A percentile compares a stretch with the other conserved stretches of the same genome.
Evolutionary conservation across 768 basidiomycete genomes (phyloP).

Genomic region (Termitomyces sp.): DNA sequence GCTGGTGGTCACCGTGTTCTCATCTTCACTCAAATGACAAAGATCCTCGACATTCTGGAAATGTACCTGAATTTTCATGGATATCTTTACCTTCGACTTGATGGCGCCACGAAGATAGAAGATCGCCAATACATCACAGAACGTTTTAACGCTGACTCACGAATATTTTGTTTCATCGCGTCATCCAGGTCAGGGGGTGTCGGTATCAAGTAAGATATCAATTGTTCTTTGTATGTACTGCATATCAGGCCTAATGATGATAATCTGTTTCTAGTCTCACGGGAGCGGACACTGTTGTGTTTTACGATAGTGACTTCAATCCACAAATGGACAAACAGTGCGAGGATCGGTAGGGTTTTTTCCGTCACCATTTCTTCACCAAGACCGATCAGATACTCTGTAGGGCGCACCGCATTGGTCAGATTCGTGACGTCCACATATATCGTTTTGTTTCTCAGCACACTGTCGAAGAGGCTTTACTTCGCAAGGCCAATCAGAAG

Average conservation of each 20-base stretch:
- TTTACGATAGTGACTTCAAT: conserved; percentile 97
- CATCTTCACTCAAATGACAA: conserved; percentile 98
- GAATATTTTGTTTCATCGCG: conserved; percentile 86
- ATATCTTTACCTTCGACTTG: conserved; percentile 88
- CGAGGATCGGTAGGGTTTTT: conserved; percentile 69
- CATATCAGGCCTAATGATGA: conserved; percentile 4
- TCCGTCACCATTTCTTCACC: neutral
- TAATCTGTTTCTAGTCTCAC: conserved; percentile 49
- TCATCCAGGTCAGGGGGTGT: conserved; percentile 79
- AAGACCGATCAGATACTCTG: neutral
- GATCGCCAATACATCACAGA: conserved; percentile 90
- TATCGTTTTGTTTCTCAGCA: conserved; percentile 88
- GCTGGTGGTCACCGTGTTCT: conserved; percentile 84
- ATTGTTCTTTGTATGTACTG: neutral
- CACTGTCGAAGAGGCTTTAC: conserved; percentile 95
- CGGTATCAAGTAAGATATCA: conserved; percentile 78
- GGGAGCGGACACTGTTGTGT: conserved; percentile 92
- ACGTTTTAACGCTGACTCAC: conserved; percentile 73
- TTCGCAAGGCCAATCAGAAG: conserved; percentile 98
- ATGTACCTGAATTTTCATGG: conserved; percentile 91
- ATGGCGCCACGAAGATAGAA: conserved; percentile 94
- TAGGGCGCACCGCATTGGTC: conserved; percentile 97
- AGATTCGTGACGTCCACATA: conserved; percentile 93
- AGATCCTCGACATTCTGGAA: conserved; percentile 90
- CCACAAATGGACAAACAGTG: conserved; percentile 98